Base-by-base conservation (phyloP, 2,329 filamentous ascomycete species). In the Ambrosiella cleistominuta region DNA sequence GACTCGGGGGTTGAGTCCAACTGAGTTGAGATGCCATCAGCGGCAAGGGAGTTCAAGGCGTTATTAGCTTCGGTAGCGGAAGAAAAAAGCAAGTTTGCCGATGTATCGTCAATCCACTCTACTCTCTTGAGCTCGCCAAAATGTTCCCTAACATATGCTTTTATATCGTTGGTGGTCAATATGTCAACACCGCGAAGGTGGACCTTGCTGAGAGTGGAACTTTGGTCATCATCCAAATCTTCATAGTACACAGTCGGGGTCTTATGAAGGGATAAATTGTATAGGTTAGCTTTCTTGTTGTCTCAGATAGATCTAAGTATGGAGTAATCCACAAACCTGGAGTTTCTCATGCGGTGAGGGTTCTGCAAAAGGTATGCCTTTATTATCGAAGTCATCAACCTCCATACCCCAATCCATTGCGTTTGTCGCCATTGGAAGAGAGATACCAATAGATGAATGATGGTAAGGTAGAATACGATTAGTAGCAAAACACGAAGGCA, bases 101-200 rank as follows among this genome's bases (percentile, higher is more conserved):
- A 91, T 6, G 81, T 83, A 69, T 98, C 93, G 68, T 97, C 88
- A 63, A 98, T 88, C 93, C 93, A 98, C 71, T 97, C 89, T 62
- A 96, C 75, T 61, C 79, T 77, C 58, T 78, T 73, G 59, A 82
- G 74, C 12, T 70, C 68, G 40, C 75, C 71, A 65, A 79, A 88
- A 68, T 93, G 79, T 62, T 86, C 77, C 53, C 74, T 70, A 7
- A 88, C 80, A 65, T 89, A 96, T 60, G 78, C 74, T 64, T 85
- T 83, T 64, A 97, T 84, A 62, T 95, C 82, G 58, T 81, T 77
- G 36, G 89, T 89, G 38, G 85, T 87, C 67, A 97, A 74, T 49
- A 84, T 81, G 66, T 95, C 85, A 2, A 97, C 77, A 17, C 91
- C 91, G 61, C 82, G 81, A 56, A 98, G 73, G 69, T 96, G 84